phyloP scores from a whole-genome alignment of 192 early-diverging fungal species.

The Oehlia diaphana region DNA sequence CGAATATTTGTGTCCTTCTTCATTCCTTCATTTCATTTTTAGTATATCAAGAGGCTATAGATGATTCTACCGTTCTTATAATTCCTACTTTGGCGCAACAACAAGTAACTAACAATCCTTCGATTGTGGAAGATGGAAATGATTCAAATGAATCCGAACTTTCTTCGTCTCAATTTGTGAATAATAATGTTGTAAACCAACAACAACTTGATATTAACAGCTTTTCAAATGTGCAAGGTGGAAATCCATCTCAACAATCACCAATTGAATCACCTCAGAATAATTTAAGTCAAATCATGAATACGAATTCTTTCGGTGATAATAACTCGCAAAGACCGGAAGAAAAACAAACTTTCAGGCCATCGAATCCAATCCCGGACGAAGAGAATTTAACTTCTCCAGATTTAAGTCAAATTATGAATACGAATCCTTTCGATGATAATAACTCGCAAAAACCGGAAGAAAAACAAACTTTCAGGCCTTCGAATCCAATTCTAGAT shows the following conservation, averaged over 20 bases:
- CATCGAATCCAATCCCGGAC: background rate
- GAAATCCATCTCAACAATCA: too few relatives aligned
- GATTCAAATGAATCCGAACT: background rate
- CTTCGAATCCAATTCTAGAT: background rate
- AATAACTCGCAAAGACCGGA: background rate
- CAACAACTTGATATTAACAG: background rate
- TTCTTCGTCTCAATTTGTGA: background rate
- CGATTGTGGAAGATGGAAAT: background rate
- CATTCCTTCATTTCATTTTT: background rate
- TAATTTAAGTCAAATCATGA: background rate
- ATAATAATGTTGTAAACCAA: background rate
- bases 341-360: background rate
- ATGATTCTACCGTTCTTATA: background rate
- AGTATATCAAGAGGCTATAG: background rate
- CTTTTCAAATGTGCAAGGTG: too few relatives aligned
- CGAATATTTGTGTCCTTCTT: background rate
- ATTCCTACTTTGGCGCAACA: background rate
- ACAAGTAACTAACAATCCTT: background rate
- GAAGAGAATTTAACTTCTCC: too few relatives aligned
- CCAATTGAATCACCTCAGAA: too few relatives aligned
- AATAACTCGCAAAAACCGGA: background rate
- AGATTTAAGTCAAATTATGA: background rate
- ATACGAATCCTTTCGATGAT: background rate
- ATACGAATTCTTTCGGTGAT: background rate
- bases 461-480: background rate